A percentile compares a stretch with the other conserved stretches of the same genome.
These are phyloP conservation scores for Kalanchoe fedtschenkoi DNA, from an alignment of 164 flowering plant species.

Conservation along the genomic window DNA sequence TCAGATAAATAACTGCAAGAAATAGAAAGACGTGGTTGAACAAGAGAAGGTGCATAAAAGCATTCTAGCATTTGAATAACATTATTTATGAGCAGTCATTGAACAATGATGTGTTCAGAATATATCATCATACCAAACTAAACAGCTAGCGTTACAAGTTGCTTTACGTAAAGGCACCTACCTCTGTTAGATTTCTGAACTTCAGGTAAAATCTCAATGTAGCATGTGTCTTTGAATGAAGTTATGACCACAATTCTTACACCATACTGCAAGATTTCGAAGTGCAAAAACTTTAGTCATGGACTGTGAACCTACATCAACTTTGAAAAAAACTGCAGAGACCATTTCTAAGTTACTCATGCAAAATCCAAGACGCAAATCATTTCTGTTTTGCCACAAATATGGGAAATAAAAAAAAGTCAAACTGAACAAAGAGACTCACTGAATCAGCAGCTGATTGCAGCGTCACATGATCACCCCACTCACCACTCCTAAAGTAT, in stretches of 20 bases:
- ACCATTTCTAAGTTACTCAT: background rate
- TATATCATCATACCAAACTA: background rate
- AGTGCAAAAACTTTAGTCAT: background rate
- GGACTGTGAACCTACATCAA: background rate
- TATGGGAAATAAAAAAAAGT: background rate
- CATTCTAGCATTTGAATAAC: background rate
- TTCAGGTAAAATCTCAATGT: constrained; percentile 54
- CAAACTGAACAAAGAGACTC: background rate
- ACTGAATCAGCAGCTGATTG: constrained; percentile 54
- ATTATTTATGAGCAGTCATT: background rate
- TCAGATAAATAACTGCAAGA: constrained; percentile 45
- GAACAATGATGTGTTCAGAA: background rate
- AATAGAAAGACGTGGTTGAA: background rate
- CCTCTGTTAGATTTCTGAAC: constrained; percentile 40
- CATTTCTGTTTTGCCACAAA: background rate
- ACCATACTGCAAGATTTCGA: constrained; percentile 38
- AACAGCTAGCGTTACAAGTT: background rate
- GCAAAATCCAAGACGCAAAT: background rate
- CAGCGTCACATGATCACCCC: constrained; percentile 50
- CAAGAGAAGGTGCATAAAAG: background rate
- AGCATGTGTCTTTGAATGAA: constrained; percentile 48
- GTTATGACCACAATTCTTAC: constrained; percentile 42
- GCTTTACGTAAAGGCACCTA: constrained; percentile 8
- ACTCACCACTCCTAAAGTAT: constrained; percentile 39
- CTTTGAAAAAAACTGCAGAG: background rate